Evolutionary conservation across 129 eudicot species (phyloP), one percentile per base, ranked within the genome.

Genomic region (Oenanthe sinensis): DNA sequence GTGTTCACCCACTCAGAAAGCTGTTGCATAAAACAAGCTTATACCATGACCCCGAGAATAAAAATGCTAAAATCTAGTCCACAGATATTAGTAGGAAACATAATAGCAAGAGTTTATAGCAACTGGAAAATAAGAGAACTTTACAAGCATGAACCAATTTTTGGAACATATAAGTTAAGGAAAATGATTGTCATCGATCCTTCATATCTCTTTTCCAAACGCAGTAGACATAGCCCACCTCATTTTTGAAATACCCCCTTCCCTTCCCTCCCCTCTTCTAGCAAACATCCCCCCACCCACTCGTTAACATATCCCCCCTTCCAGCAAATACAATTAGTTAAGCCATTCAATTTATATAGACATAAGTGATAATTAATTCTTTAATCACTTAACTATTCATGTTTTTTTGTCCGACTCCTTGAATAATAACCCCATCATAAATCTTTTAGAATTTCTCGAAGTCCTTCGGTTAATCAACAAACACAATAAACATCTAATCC

Each of bases 1-100:
- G 71, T 44, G 36, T 76, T 76, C 83, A 84, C 82, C 90, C 90
- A 87, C 74, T 84, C 84, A 13, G 86, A 87, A 54, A 82, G 58
- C 90, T 87, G 84, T 33, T 33, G 36, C 81, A 22, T 7, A 71
- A 45, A 43, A 52, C 63, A 80, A 80, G 49, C 19, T 33, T 30
- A 20, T 26, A 67, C 47, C 65, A n/a, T 22, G 62, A 37, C 15
- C 43, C 47, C 72, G 45, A 79, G 12, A 42, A 22, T 22, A 17
- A 30, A n/a, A 58, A 33, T 7, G 26, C 11, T 22, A n/a, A 20
- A 58, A 33, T 58, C 65, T 58, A 22, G 5, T 7, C 65, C n/a
- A 4, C 22, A 58, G 14, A 7, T n/a, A 22, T 58, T 58, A 8
- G 30, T 22, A 58, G 4, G 24, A 58, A 58, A n/a, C 65, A 58